Percentiles rank a stretch among this genome's conserved stretches.
Conservation (phyloP, 2,329 filamentous ascomycete genomes). For the Triangularia verruculosa region DNA sequence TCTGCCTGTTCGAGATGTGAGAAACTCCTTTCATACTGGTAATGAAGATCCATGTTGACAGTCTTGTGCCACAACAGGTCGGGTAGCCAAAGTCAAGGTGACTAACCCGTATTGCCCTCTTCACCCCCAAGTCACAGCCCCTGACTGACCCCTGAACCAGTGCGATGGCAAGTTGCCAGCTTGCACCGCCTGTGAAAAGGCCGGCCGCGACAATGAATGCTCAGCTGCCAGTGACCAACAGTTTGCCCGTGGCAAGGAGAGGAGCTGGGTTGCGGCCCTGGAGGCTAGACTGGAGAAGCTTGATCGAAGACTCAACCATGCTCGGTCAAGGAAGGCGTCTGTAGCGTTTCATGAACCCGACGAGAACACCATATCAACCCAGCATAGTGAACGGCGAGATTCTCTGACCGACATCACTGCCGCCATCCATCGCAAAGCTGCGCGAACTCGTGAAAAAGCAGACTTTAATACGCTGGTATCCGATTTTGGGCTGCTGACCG, state of each 20-base stretch:
- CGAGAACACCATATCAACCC: slow-evolving; percentile 19
- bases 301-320: slow-evolving; percentile 71
- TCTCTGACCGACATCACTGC: slow-evolving; percentile 60
- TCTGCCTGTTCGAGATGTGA: slow-evolving; percentile 75
- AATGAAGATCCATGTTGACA: slow-evolving; percentile 19
- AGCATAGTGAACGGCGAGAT: slow-evolving; percentile 49
- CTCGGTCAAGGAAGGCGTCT: slow-evolving; percentile 67
- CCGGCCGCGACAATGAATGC: slow-evolving; percentile 80
- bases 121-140: background rate
- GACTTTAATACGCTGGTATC: slow-evolving; percentile 91
- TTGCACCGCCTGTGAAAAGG: slow-evolving; percentile 92
- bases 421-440: slow-evolving; percentile 63
- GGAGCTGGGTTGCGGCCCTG: slow-evolving; percentile 93
- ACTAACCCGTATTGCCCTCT: slow-evolving; percentile 15
- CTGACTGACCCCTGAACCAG: slow-evolving; percentile 37
- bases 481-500: slow-evolving; percentile 82
- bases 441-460: slow-evolving; percentile 67
- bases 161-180: slow-evolving; percentile 95
- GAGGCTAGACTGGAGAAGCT: slow-evolving; percentile 87
- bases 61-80: slow-evolving; percentile 45
- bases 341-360: slow-evolving; percentile 64
- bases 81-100: slow-evolving; percentile 89
- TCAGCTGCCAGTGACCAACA: slow-evolving; percentile 86
- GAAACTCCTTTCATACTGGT: slow-evolving; percentile 21
- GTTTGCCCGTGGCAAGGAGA: slow-evolving; percentile 90